Evolutionary conservation across 768 basidiomycete genomes (phyloP).

Genomic region (Cystofilobasidium ferigula): DNA sequence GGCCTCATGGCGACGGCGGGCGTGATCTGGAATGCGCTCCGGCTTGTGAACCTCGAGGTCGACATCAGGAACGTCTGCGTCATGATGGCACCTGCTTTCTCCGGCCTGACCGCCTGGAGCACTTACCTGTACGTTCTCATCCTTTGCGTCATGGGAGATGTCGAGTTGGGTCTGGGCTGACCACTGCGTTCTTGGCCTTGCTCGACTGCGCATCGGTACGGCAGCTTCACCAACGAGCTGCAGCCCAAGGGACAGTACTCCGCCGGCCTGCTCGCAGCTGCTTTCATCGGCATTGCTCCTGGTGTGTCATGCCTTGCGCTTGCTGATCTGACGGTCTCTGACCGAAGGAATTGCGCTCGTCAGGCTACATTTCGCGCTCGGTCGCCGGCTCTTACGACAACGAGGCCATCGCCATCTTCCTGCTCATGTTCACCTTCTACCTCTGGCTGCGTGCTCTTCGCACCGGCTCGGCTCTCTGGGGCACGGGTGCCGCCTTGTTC

Average conservation of each 20-base stretch:
- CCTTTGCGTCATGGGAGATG: no score
- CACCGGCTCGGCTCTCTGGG: constrained; percentile 81
- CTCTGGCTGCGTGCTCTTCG: constrained; percentile 95
- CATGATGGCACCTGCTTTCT: constrained; percentile 89
- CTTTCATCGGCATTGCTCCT: constrained; percentile 94
- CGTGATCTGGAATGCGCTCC: constrained; percentile 85
- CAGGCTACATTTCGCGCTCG: constrained; percentile 89
- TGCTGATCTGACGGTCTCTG: neutral
- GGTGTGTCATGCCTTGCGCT: constrained; percentile 33
- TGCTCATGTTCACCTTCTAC: constrained; percentile 98
- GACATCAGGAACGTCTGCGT: constrained; percentile 97
- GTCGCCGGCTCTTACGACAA: constrained; percentile 99
- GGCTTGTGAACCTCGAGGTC: constrained; percentile 80
- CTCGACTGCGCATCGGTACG: neutral
- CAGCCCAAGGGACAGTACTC: constrained; percentile 58
- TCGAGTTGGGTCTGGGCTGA: neutral
- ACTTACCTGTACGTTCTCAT: constrained; percentile 70
- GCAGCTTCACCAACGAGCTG: constrained; percentile 91
- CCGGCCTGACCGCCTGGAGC: constrained; percentile 89
- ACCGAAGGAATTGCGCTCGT: neutral
- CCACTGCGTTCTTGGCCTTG: neutral
- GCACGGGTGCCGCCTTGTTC: constrained; percentile 80
- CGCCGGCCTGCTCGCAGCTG: constrained; percentile 91
- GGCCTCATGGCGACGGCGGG: constrained; percentile 98
- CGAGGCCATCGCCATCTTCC: constrained; percentile 98